Evolutionary conservation across 2,329 filamentous ascomycete genomes (phyloP).

Genomic region (Colletotrichum filicis): DNA sequence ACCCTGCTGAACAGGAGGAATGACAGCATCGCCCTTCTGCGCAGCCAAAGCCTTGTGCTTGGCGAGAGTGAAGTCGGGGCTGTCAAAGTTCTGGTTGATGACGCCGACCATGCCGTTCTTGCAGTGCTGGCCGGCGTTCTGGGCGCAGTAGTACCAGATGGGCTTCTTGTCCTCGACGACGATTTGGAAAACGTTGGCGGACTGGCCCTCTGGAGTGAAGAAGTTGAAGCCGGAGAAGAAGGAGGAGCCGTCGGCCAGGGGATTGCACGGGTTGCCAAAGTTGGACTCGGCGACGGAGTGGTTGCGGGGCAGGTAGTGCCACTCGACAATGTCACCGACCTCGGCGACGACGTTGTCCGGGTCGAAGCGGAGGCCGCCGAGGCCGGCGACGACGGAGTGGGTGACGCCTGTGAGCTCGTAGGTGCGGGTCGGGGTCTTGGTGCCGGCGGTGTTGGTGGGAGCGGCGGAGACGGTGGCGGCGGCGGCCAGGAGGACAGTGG

Average conservation of each 20-base stretch:
- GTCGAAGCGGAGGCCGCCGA: slow-evolving; percentile 59
- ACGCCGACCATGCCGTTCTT: slow-evolving; percentile 60
- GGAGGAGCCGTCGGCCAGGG: slow-evolving; percentile 47
- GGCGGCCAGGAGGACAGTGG: slow-evolving; percentile 41
- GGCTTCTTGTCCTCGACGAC: slow-evolving; percentile 52
- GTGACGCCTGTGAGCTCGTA: slow-evolving; percentile 51
- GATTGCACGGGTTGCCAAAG: slow-evolving; percentile 55
- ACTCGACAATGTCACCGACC: slow-evolving; percentile 63
- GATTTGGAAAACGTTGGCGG: slow-evolving; percentile 56
- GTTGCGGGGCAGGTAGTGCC: slow-evolving; percentile 63
- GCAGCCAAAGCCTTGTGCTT: slow-evolving; percentile 50
- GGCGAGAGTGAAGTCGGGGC: slow-evolving; percentile 49
- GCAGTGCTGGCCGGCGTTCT: slow-evolving; percentile 54
- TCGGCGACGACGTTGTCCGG: slow-evolving; percentile 61
- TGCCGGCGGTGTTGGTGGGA: slow-evolving; percentile 45
- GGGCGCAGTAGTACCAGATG: slow-evolving; percentile 55
- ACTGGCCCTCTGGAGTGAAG: slow-evolving; percentile 47
- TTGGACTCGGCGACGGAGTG: slow-evolving; percentile 59
- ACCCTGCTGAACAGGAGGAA: slow-evolving; percentile 47
- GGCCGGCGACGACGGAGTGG: slow-evolving; percentile 58
- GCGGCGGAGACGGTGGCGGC: slow-evolving; percentile 42
- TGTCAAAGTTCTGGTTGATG: slow-evolving; percentile 59
- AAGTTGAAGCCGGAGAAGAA: slow-evolving; percentile 61
- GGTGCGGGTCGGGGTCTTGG: slow-evolving; percentile 45
- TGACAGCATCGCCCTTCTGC: slow-evolving; percentile 41